Conservation (phyloP, 2,329 filamentous ascomycete species). For the Ophidiomyces ophidiicola region DNA sequence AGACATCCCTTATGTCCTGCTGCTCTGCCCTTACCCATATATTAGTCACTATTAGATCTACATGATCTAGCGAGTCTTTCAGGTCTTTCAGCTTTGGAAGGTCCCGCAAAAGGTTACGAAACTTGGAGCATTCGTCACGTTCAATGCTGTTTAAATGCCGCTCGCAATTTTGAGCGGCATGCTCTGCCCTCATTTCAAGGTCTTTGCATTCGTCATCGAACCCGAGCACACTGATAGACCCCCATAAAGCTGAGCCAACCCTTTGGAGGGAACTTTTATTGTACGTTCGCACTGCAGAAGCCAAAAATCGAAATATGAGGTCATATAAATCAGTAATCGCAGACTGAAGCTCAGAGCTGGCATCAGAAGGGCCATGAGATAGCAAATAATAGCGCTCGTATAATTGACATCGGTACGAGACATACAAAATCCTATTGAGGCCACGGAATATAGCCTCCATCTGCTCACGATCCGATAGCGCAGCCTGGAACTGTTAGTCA, state of each 20-base stretch:
- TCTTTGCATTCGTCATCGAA: slow-evolving; percentile 11
- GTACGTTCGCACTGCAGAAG: slow-evolving; percentile 5
- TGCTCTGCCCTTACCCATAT: slow-evolving; percentile 8
- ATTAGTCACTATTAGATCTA: neutral
- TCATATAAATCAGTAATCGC: slow-evolving; percentile 17
- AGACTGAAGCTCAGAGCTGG: neutral
- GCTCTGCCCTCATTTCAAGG: slow-evolving; percentile 10
- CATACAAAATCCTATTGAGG: slow-evolving; percentile 7
- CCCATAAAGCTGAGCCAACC: neutral
- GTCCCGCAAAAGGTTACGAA: neutral
- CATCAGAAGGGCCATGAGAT: neutral
- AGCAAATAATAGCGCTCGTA: slow-evolving; percentile 11
- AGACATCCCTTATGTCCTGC: slow-evolving; percentile 14
- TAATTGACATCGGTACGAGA: slow-evolving; percentile 6
- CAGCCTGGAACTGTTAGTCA: neutral
- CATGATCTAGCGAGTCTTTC: neutral
- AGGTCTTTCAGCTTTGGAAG: slow-evolving; percentile 2
- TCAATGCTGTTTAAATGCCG: neutral
- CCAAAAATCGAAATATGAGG: slow-evolving; percentile 14
- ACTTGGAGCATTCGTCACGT: neutral
- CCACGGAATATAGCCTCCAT: slow-evolving; percentile 7
- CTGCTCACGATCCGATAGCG: slow-evolving; percentile 2
- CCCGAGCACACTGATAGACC: slow-evolving; percentile 9
- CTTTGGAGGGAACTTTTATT: neutral
- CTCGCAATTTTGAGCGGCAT: slow-evolving; percentile 12